Percentiles rank a stretch among this genome's conserved stretches.
Conservation (phyloP, 1,284 basidiomycete species). For the Cryptococcus hybrid region DNA sequence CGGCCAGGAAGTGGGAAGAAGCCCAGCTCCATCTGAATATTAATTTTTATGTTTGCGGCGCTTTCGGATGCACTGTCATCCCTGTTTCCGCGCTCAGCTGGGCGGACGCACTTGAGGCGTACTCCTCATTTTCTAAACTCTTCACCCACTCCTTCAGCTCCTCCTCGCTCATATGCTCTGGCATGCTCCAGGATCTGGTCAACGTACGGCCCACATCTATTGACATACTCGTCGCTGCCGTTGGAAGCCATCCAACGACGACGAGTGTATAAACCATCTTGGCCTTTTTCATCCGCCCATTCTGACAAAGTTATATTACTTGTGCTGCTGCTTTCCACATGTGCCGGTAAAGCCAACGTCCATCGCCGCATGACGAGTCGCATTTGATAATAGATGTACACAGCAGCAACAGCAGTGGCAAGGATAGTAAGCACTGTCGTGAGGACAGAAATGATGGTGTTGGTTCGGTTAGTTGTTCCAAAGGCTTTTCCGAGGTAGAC, state of each 20-base stretch:
- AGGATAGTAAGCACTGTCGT: constrained; percentile 35
- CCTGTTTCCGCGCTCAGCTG: not conserved
- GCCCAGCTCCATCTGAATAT: constrained; percentile 2
- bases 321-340: not conserved
- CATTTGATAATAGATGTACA: constrained; percentile 49
- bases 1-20: constrained; percentile 8
- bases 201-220: constrained; percentile 11
- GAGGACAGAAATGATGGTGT: constrained; percentile 37
- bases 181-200: constrained; percentile 28
- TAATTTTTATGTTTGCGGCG: constrained; percentile 8
- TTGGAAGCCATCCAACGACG: constrained; percentile 13
- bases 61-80: not conserved
- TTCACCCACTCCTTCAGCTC: constrained; percentile 34
- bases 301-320: constrained; percentile 13
- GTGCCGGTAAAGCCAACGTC: constrained; percentile 10
- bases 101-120: not conserved
- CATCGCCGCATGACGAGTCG: constrained; percentile 36
- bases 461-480: constrained; percentile 28
- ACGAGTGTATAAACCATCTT: constrained; percentile 8
- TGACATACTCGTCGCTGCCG: not conserved
- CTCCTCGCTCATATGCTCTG: constrained; percentile 31
- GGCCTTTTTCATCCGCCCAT: constrained; percentile 14
- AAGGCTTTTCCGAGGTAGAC: constrained; percentile 45
- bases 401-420: constrained; percentile 42
- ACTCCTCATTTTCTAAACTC: constrained; percentile 17